A percentile compares a stretch with the other conserved stretches of the same genome.
phyloP scores from a whole-genome alignment of 2,329 filamentous ascomycete genomes.

The Fusarium nisikadoi region DNA sequence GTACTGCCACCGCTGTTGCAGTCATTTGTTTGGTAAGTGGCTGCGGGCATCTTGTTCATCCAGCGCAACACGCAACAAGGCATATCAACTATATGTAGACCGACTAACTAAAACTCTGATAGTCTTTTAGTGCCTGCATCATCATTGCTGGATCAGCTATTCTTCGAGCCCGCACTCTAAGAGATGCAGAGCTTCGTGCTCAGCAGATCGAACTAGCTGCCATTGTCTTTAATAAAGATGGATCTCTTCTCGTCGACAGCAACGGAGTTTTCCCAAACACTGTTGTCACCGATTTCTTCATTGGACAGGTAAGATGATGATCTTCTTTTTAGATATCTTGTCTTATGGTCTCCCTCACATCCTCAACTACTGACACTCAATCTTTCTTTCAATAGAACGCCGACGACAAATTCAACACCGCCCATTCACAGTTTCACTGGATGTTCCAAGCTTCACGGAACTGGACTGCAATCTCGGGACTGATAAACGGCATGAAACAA shows the following conservation, averaged over 20 bases:
- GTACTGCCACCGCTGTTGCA: constrained; percentile 75
- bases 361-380: not conserved
- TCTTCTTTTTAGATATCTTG: too few relatives aligned
- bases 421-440: constrained; percentile 86
- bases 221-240: constrained; percentile 75
- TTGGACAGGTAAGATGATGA: constrained; percentile 64
- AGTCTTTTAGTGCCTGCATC: constrained; percentile 70
- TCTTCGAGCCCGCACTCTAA: constrained; percentile 63
- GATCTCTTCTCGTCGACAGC: constrained; percentile 75
- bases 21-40: constrained; percentile 74
- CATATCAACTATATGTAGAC: fast-evolving
- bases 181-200: constrained; percentile 65
- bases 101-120: not conserved
- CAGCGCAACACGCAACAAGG: not conserved
- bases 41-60: too few relatives aligned
- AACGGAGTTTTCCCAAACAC: constrained; percentile 75
- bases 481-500: constrained; percentile 77
- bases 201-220: constrained; percentile 69
- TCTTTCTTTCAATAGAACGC: constrained; percentile 48
- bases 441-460: constrained; percentile 83
- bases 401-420: constrained; percentile 78
- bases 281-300: constrained; percentile 82
- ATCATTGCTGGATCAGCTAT: constrained; percentile 67
- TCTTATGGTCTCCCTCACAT: too few relatives aligned
- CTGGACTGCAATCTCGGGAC: constrained; percentile 74